Conservation (phyloP, 2,329 filamentous ascomycete species). For the Grosmannia serpens region DNA sequence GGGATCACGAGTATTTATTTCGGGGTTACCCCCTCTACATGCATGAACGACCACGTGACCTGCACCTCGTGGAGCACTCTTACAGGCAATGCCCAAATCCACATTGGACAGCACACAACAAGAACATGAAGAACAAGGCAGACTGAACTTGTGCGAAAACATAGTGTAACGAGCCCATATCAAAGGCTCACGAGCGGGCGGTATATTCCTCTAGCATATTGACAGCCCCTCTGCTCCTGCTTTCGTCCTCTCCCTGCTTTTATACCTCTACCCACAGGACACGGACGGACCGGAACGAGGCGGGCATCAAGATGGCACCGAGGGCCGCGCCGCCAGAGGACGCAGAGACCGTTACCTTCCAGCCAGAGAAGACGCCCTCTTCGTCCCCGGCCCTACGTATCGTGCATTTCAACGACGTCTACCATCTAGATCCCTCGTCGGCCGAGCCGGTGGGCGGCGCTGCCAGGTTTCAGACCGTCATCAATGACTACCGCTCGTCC, state of each 20-base stretch:
- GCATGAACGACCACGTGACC: neutral
- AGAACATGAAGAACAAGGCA: neutral
- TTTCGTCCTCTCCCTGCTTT: neutral
- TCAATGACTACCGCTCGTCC: slow-evolving; percentile 60
- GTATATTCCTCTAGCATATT: neutral
- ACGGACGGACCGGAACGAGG: neutral
- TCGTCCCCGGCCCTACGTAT: slow-evolving; percentile 60
- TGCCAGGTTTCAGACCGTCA: slow-evolving; percentile 66
- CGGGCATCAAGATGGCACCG: neutral
- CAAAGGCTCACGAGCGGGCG: neutral
- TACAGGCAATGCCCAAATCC: neutral
- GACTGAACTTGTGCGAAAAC: neutral
- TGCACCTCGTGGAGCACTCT: neutral
- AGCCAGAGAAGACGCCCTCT: slow-evolving; percentile 15
- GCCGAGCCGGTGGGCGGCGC: slow-evolving; percentile 76
- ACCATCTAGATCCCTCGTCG: slow-evolving; percentile 67
- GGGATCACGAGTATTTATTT: neutral
- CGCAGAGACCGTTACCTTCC: slow-evolving; percentile 17
- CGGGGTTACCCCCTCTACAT: neutral
- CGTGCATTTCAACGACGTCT: slow-evolving; percentile 88
- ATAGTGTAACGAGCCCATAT: neutral
- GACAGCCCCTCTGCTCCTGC: neutral
- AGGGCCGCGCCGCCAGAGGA: neutral
- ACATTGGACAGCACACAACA: neutral
- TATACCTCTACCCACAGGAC: neutral